phyloP scores from a whole-genome alignment of 768 basidiomycete species.

The Tricholoma saponaceum region DNA sequence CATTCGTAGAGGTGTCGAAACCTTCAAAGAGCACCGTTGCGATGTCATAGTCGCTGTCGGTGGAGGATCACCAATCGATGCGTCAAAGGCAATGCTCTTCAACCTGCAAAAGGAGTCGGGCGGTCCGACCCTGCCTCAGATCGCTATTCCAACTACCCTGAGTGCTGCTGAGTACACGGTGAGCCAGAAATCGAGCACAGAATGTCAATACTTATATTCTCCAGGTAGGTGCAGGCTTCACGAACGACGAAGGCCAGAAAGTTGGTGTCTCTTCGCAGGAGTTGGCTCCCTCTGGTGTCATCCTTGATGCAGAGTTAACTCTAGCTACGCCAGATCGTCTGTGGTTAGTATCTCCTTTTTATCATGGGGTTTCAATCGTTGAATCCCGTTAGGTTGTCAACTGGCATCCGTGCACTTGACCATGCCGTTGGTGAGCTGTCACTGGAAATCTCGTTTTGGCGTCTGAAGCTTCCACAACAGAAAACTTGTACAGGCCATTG shows the following conservation, averaged over 20 bases:
- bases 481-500: conserved; percentile 57
- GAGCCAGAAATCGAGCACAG: conserved; percentile 12
- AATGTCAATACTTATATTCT: background rate
- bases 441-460: background rate
- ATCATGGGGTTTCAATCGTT: background rate
- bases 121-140: conserved; percentile 53
- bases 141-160: conserved; percentile 79
- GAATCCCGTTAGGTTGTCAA: conserved; percentile 55
- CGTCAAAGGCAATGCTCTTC: conserved; percentile 68
- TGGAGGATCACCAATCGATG: conserved; percentile 80
- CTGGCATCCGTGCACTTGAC: conserved; percentile 75
- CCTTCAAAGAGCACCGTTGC: conserved; percentile 52
- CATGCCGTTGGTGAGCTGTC: conserved; percentile 62
- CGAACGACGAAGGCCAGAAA: conserved; percentile 66
- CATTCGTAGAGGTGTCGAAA: conserved; percentile 51
- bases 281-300: conserved; percentile 67
- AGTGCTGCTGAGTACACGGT: conserved; percentile 77
- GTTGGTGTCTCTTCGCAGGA: conserved; percentile 49
- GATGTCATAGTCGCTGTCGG: conserved; percentile 73
- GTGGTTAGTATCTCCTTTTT: conserved; percentile 43
- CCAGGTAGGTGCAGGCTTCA: conserved; percentile 67
- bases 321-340: conserved; percentile 68
- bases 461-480: conserved; percentile 27
- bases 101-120: conserved; percentile 54
- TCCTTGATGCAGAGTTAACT: conserved; percentile 74